These are phyloP conservation scores for Eimeria tenella DNA, from an alignment of 169 alveolate genomes.

Conservation along the genomic window DNA sequence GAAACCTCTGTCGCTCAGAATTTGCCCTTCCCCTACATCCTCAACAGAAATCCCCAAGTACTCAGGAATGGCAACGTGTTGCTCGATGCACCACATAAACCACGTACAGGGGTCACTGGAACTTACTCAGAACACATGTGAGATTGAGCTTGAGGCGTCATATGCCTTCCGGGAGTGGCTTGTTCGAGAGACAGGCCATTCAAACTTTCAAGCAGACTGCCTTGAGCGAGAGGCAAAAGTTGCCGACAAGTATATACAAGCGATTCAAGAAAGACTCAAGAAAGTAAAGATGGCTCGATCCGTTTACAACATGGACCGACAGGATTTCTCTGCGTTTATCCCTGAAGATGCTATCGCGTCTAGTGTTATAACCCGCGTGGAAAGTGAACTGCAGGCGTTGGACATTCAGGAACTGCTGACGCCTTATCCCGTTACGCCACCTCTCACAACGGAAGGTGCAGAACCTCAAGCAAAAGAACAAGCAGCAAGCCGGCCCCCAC, in stretches of 20 bases:
- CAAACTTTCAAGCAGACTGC: slow-evolving; percentile 11
- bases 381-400: background rate
- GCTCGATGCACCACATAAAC: background rate
- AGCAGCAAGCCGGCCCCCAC: background rate
- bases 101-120: slow-evolving; percentile 4
- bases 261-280: background rate
- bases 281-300: slow-evolving; percentile 4
- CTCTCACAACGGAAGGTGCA: background rate
- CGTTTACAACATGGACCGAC: slow-evolving; percentile 1
- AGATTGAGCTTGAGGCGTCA: slow-evolving; percentile 29
- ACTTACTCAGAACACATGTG: slow-evolving; percentile 33
- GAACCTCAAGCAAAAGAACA: background rate
- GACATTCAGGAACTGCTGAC: slow-evolving; percentile 15
- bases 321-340: background rate
- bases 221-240: background rate
- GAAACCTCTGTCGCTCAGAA: background rate
- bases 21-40: background rate
- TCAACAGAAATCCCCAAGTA: background rate
- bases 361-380: background rate
- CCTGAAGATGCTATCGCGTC: background rate
- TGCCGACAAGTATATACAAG: background rate
- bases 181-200: background rate
- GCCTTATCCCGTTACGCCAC: background rate
- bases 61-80: slow-evolving; percentile 57
- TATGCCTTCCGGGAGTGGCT: slow-evolving; percentile 46